Evolutionary conservation across 192 early-diverging fungal genomes (phyloP).

Genomic region (Linnemannia hyalina): DNA sequence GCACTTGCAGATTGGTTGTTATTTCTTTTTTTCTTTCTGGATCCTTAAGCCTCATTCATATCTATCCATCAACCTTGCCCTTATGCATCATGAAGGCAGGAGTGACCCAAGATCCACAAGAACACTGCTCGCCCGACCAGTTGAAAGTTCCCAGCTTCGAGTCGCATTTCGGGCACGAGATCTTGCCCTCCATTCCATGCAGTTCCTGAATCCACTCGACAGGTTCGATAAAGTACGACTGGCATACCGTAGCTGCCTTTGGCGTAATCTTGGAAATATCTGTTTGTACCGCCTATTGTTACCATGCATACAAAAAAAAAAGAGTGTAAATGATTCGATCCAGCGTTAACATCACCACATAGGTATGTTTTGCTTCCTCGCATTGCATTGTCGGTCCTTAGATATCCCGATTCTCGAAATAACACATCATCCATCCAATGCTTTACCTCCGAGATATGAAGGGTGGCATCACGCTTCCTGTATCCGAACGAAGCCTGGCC

Average conservation of each 20-base stretch:
- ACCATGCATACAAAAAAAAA: slow-evolving; percentile 21
- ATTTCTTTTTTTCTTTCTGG: too few relatives aligned
- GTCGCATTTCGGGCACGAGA: slow-evolving; percentile 83
- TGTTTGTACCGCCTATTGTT: slow-evolving; percentile 43
- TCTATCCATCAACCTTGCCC: slow-evolving; percentile 76
- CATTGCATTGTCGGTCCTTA: too few relatives aligned
- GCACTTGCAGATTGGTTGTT: too few relatives aligned
- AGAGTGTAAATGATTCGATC: neutral
- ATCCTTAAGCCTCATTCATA: neutral
- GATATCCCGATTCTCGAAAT: neutral
- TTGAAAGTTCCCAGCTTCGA: slow-evolving; percentile 85
- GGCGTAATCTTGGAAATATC: slow-evolving; percentile 22
- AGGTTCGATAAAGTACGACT: slow-evolving; percentile 86
- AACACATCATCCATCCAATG: neutral
- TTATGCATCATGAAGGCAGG: slow-evolving; percentile 84
- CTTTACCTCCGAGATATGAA: slow-evolving; percentile 51
- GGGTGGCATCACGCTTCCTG: slow-evolving; percentile 72
- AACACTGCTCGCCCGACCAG: slow-evolving; percentile 86
- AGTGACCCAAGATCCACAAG: slow-evolving; percentile 85
- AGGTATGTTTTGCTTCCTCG: too few relatives aligned
- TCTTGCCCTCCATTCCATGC: slow-evolving; percentile 75
- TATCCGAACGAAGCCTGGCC: slow-evolving; percentile 82
- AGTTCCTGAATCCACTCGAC: slow-evolving; percentile 85
- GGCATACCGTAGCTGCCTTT: slow-evolving; percentile 63
- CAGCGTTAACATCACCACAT: too few relatives aligned